A percentile compares a stretch with the other conserved stretches of the same genome.
Conservation (phyloP, 1,139 yeast genomes). For the Geotrichum restrictum region DNA sequence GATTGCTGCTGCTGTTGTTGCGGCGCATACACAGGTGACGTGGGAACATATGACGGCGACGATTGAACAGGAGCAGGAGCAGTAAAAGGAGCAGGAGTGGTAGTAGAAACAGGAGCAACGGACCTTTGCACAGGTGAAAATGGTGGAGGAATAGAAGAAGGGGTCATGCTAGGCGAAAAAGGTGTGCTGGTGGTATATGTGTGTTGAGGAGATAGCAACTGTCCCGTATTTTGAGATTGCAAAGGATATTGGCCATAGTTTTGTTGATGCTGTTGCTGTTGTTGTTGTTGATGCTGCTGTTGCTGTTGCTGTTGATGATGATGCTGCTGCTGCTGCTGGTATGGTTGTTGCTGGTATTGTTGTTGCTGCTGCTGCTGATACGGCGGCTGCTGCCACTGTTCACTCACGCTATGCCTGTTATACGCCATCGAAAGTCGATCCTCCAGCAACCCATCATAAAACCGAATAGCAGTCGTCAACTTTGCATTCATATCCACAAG, state of each 20-base stretch:
- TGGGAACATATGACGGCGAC: neutral
- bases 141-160: constrained; percentile 8
- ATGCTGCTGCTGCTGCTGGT: neutral
- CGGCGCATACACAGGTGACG: neutral
- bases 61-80: neutral
- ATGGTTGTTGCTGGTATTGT: neutral
- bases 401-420: constrained; percentile 30
- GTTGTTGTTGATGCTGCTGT: constrained; percentile 10
- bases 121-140: neutral
- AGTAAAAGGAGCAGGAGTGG: neutral
- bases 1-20: constrained; percentile 6
- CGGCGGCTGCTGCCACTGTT: constrained; percentile 9
- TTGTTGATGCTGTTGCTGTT: constrained; percentile 1
- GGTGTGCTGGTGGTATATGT: constrained; percentile 2
- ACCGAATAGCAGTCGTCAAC: constrained; percentile 68
- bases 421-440: constrained; percentile 54
- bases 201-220: constrained; percentile 2
- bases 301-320: constrained; percentile 2
- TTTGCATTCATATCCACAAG: constrained; percentile 79
- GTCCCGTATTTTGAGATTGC: neutral
- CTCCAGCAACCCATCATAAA: constrained; percentile 77
- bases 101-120: too few relatives aligned
- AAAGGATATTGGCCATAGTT: neutral
- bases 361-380: neutral
- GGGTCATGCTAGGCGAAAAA: constrained; percentile 5